phyloP scores from a whole-genome alignment of 768 basidiomycete genomes.

The Dentipellis fragilis region DNA sequence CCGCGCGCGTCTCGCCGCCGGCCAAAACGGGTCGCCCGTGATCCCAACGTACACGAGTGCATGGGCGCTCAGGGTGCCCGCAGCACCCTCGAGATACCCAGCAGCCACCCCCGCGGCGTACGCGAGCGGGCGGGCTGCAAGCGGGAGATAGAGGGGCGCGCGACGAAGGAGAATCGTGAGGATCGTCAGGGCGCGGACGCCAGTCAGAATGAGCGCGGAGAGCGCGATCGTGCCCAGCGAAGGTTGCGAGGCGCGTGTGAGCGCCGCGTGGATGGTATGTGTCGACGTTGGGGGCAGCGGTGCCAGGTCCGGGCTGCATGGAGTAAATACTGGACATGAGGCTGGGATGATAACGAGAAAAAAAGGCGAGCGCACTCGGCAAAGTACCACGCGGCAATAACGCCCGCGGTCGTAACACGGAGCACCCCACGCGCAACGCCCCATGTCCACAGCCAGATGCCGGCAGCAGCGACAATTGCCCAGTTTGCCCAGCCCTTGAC shows the following conservation, averaged over 20 bases:
- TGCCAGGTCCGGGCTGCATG: conserved; percentile 18
- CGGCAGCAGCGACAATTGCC: conserved; percentile 49
- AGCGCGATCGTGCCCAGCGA: conserved; percentile 75
- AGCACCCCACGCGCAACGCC: conserved; percentile 71
- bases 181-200: conserved; percentile 49
- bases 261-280: conserved; percentile 66
- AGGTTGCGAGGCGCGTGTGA: conserved; percentile 70
- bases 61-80: conserved; percentile 49
- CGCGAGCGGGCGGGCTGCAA: conserved; percentile 28
- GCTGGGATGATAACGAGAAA: not conserved
- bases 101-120: conserved; percentile 20
- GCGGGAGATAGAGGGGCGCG: conserved; percentile 44
- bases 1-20: conserved; percentile 44
- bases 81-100: conserved; percentile 33
- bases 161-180: conserved; percentile 40
- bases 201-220: conserved; percentile 66
- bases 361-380: conserved; percentile 34
- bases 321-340: not conserved
- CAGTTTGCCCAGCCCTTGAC: conserved; percentile 59
- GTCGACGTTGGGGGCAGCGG: conserved; percentile 44
- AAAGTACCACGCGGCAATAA: conserved; percentile 92
- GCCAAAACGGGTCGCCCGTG: conserved; percentile 42
- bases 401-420: conserved; percentile 67
- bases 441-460: conserved; percentile 67
- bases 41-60: conserved; percentile 45